Evolutionary conservation across 2,329 filamentous ascomycete species (phyloP), one percentile per base, ranked within the genome.

Genomic region (Cladophialophora chaetospira): DNA sequence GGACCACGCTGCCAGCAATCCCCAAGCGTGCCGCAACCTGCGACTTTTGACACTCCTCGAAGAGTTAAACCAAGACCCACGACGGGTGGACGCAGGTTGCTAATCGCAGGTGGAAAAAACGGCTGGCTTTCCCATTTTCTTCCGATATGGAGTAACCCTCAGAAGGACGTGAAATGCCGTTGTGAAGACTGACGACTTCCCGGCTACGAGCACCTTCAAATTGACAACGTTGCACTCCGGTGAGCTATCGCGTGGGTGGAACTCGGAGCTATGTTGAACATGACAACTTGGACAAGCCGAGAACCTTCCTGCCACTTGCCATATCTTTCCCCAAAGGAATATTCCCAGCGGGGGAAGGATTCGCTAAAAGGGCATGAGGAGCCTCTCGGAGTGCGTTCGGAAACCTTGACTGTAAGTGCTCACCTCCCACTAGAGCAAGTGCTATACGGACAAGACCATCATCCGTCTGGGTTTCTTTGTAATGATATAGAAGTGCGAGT

Each of bases 41-140:
- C 56, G 56, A 62, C 55, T 57, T 49, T 51, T 50, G 59, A 56
- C 31, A n/a, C 45, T 48, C 59, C 59, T 58, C 50, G 46, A 56
- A 55, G 55, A 46, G 55, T 53, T 53, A 49, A 62, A 58, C 55
- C 49, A 55, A 53, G 53, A 56, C 48, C 59, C 59, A 62, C 55
- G 60, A 40, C 59, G 48, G 55, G 44, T 55, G 49, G 59, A 50
- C 55, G 43, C 58, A 58, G 51, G 38, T 33, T 61, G 51, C 59
- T 55, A 61, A 61, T 61, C 55, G 52, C 52, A 48, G 47, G 40
- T 36, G 46, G 54, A 19, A 31, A n/a, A n/a, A 52, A 45, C 38
- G 55, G 47, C 55, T 57, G 55, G 38, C 35, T 51, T 44, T 26
- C 48, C 35, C 13, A n/a, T 51, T 28, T n/a, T 33, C 36, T 25